Evolutionary conservation across 371 early-diverging fungal species (phyloP), one percentile per base, ranked within the genome.

Genomic region (Apophysomyces elegans): DNA sequence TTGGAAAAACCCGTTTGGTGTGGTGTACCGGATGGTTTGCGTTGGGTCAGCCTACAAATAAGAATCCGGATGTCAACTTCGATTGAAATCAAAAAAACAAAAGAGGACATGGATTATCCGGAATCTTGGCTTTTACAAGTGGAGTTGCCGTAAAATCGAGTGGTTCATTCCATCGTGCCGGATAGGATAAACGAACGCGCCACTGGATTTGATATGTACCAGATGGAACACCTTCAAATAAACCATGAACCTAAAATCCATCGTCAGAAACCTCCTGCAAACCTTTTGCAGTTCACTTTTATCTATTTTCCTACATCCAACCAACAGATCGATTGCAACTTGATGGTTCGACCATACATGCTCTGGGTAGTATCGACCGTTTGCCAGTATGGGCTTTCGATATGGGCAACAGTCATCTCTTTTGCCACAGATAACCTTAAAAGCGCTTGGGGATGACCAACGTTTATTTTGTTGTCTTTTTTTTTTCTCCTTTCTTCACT

Each of bases 351-450:
- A 18, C 80, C 77, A 59, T 72, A 77, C 11, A n/a, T 32, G 37
- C 80, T 80, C 7, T 61, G 60, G 2, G 18, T 41, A n/a, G 69
- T 72, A 13, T 63, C 64, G 4, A 70, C 37, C 56, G 73, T 71
- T 35, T 58, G 64, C 80, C 80, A 80, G 57, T 73, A 77, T 9
- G 74, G 80, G 32, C 65, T 46, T 35, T 70, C 68, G 62, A 71
- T 69, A n/a, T 80, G 74, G 2, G 59, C 62, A 13, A 79, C 76
- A 9, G 35, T 9, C 77, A 80, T 73, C 7, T 73, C 65, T 26
- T 71, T 63, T 11, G 75, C 75, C 4, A 71, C 69, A 6, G 69
- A 69, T 36, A 69, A 50, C 44, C 43, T 47, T 14, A 58, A 37
- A 14, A 61, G 45, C 7, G 56, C 63, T 66, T 56, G 32, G 32